phyloP scores from a whole-genome alignment of 495 filamentous ascomycete species.

The Neurospora sp. region DNA sequence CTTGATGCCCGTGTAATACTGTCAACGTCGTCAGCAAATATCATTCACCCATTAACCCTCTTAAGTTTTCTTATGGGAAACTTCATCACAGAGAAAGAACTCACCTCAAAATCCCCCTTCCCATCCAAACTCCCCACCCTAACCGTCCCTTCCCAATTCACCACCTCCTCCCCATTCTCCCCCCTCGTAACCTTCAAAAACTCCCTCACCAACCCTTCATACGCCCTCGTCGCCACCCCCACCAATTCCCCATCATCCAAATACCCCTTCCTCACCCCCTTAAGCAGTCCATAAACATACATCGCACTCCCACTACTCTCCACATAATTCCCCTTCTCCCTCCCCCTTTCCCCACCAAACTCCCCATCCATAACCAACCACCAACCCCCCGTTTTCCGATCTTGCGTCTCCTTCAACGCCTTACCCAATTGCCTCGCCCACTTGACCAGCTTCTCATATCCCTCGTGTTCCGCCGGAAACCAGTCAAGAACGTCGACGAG shows the following conservation, averaged over 20 bases:
- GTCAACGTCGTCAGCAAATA: neutral
- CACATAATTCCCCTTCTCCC: constrained; percentile 46
- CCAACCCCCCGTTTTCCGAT: constrained; percentile 43
- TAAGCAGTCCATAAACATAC: constrained; percentile 47
- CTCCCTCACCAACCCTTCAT: constrained; percentile 18
- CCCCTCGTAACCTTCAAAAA: constrained; percentile 16
- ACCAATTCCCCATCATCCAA: constrained; percentile 21
- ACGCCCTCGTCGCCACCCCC: constrained; percentile 23
- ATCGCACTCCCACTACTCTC: constrained; percentile 51
- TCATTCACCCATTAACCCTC: no score
- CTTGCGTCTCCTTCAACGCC: constrained; percentile 34
- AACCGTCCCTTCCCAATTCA: constrained; percentile 47
- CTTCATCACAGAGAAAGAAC: neutral
- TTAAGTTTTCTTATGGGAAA: neutral
- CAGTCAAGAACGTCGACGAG: constrained; percentile 24
- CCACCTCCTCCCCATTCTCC: constrained; percentile 18
- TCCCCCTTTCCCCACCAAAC: constrained; percentile 16
- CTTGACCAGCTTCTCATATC: neutral
- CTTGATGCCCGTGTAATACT: constrained; percentile 6
- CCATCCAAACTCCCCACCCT: constrained; percentile 44
- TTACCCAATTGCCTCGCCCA: constrained; percentile 34
- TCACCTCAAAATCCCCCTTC: constrained; percentile 36
- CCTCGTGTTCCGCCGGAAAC: no score
- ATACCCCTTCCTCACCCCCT: constrained; percentile 29
- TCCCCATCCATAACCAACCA: constrained; percentile 46